Conservation (phyloP, 192 early-diverging fungal species). For the Lobosporangium transversale region DNA sequence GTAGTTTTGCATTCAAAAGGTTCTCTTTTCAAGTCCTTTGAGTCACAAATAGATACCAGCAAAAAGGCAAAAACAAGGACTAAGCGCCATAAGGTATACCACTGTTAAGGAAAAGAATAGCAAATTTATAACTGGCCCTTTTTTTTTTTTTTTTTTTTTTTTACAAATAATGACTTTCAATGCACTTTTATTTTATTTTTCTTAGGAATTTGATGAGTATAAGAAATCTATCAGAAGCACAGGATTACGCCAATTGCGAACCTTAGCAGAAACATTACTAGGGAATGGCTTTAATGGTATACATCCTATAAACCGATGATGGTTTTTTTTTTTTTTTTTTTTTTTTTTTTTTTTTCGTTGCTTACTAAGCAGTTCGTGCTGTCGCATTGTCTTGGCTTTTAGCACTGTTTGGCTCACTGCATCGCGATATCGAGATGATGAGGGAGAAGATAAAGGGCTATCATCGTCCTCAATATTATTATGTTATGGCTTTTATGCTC, state of each 20-base stretch:
- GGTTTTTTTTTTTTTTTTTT: background rate
- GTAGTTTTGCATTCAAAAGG: constrained; percentile 54
- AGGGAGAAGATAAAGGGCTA: constrained; percentile 52
- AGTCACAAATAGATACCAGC: constrained; percentile 39
- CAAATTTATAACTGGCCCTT: background rate
- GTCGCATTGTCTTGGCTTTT: too few relatives aligned
- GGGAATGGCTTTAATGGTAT: constrained; percentile 63
- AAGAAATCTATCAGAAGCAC: constrained; percentile 28
- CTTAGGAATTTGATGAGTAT: constrained; percentile 36
- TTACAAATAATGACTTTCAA: too few relatives aligned
- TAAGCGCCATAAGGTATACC: constrained; percentile 45
- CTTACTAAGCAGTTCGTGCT: background rate
- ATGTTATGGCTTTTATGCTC: constrained; percentile 53
- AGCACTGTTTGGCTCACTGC: constrained; percentile 51
- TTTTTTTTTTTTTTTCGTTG: background rate
- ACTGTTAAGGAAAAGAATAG: background rate
- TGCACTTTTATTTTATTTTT: constrained; percentile 6
- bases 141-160: too few relatives aligned
- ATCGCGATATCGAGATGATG: constrained; percentile 53
- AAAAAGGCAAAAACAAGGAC: constrained; percentile 49
- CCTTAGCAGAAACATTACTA: constrained; percentile 40
- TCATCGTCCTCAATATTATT: constrained; percentile 53
- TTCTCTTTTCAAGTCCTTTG: constrained; percentile 46
- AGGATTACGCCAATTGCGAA: constrained; percentile 20
- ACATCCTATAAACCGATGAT: too few relatives aligned